Base-by-base conservation (phyloP, 2,329 filamentous ascomycete genomes). In the Seiridium unicorne region DNA sequence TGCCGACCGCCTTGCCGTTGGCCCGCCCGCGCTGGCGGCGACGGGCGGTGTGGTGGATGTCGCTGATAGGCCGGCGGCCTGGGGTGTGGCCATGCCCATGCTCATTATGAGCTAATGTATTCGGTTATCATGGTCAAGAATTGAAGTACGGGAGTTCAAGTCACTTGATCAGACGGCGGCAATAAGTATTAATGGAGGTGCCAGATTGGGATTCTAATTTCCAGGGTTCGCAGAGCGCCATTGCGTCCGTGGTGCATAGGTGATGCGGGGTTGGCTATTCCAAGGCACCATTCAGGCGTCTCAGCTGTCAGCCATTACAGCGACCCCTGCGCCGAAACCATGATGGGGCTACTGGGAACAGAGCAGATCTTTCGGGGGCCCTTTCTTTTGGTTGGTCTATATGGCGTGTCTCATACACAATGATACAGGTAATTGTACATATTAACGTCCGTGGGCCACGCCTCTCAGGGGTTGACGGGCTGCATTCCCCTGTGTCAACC, bases 181-280 rank as follows among this genome's bases (percentile, higher is more conserved):
- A 51, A 32, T 51, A 58, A 51, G 55, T 58, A 58, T 40, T 13
- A 36, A 51, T 26, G 51, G 18, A 46, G 55, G 26, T 49, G 34
- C 55, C 46, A 48, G 11, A 58, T 48, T 58, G 32, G 55, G 55
- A 58, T 40, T 36, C 32, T 58, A 58, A 58, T 58, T 44, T 58
- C 55, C 55, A 46, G 13, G 46, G 18, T 44, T 58, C 44, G 55
- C 46, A 31, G 44, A 34, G 51, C 36, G 51, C 51, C 38, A 53
- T 40, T 44, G 38, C 51, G 10, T 53, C 8, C 36, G 18, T 42
- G 51, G 51, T 35, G 11, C n/a, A 34, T 34, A 32, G 49, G 32
- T 9, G 18, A 53, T 32, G 51, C 51, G 51, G 51, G 51, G 51
- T 55, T 55, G 51, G 31, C 18, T 26, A 26, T 26, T 26, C 18